Evolutionary conservation across 495 filamentous ascomycete genomes (phyloP).

Genomic region (Podospora anserina): DNA sequence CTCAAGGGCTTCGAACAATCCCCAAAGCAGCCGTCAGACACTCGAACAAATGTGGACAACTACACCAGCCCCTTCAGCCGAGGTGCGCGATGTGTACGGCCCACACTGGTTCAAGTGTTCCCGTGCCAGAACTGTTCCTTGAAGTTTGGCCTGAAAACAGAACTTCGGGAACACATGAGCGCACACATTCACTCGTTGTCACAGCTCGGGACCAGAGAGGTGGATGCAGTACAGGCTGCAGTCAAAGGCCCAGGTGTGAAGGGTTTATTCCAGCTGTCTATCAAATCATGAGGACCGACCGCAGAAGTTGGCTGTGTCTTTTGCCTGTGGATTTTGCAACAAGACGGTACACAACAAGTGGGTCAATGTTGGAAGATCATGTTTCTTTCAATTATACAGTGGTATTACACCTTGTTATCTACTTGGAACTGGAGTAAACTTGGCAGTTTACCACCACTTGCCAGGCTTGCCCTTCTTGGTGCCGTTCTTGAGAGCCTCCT

Average conservation of each 20-base stretch:
- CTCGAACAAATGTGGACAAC: background rate
- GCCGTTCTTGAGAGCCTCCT: slow-evolving; percentile 33
- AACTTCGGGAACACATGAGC: background rate
- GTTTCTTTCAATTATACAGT: background rate
- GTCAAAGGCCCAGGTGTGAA: background rate
- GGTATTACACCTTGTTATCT: background rate
- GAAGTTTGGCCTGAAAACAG: background rate
- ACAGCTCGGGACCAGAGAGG: background rate
- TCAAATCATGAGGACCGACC: background rate
- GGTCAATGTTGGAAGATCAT: no score
- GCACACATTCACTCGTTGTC: background rate
- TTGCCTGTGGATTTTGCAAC: no score
- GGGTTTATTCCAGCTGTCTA: background rate
- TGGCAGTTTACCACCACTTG: slow-evolving; percentile 1
- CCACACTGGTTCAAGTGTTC: background rate
- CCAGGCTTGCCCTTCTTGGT: slow-evolving; percentile 13
- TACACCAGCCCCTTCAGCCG: background rate
- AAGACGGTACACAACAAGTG: no score
- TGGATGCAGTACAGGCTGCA: background rate
- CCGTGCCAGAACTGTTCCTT: background rate
- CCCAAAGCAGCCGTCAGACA: background rate
- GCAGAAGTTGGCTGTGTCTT: no score
- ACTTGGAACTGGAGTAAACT: background rate
- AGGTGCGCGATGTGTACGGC: background rate
- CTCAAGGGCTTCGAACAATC: background rate